These are phyloP conservation scores for Aurantiochytrium sp. DNA, from an alignment of 108 stramenopile genomes.

Conservation along the genomic window DNA sequence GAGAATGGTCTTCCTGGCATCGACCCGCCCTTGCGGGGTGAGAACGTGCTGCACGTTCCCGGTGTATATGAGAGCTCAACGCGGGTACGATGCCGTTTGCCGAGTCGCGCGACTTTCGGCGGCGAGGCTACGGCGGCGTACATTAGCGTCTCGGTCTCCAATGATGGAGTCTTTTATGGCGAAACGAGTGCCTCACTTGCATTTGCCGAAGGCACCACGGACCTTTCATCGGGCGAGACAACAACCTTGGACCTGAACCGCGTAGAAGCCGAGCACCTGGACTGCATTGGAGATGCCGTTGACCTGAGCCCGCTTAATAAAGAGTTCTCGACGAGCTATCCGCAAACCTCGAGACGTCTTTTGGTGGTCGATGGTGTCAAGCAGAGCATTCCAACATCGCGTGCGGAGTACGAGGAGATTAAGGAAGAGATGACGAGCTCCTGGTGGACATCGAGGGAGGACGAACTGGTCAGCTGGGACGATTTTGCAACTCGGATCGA, in stretches of 20 bases:
- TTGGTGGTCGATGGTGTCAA: not conserved
- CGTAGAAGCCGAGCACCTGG: not conserved
- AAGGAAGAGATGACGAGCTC: not conserved
- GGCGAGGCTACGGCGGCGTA: not conserved
- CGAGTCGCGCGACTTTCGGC: not conserved
- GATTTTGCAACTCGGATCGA: constrained; percentile 33
- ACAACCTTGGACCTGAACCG: not conserved
- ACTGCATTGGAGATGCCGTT: not conserved
- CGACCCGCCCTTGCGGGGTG: not conserved
- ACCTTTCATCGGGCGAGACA: not conserved
- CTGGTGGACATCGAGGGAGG: not conserved
- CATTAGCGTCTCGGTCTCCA: not conserved
- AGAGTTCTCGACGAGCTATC: not conserved
- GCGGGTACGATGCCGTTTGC: constrained; percentile 47
- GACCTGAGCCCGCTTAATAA: not conserved
- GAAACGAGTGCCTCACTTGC: not conserved
- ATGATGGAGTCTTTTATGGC: not conserved
- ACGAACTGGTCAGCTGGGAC: constrained; percentile 11
- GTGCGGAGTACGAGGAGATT: not conserved
- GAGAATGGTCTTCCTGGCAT: not conserved
- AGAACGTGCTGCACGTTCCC: not conserved
- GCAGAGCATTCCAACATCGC: not conserved
- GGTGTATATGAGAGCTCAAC: constrained; percentile 56
- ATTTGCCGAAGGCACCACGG: not conserved
- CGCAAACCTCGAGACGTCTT: not conserved